Percentiles rank a stretch among this genome's conserved stretches.
These are phyloP conservation scores for Mycosarcoma mackinlayi DNA, from an alignment of 1,284 basidiomycete genomes.

Conservation along the genomic window DNA sequence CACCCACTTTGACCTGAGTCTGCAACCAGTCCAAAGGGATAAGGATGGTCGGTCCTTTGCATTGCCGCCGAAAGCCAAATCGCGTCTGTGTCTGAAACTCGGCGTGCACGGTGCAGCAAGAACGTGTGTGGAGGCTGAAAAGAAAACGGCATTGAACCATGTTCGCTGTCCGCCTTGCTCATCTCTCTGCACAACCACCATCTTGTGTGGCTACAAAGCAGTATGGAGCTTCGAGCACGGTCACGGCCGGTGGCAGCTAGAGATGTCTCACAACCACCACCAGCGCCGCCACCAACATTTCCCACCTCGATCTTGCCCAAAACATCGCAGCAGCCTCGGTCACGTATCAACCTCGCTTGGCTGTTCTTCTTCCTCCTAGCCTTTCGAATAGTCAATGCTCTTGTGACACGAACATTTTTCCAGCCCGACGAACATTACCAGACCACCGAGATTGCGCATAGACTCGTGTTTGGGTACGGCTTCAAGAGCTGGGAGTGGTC, in stretches of 20 bases:
- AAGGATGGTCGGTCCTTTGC: too few species aligned
- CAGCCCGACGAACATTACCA: conserved; percentile 99
- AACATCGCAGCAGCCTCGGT: too few species aligned
- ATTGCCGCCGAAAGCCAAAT: too few species aligned
- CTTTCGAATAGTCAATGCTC: conserved; percentile 71
- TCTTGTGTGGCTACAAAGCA: too few species aligned
- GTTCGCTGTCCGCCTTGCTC: too few species aligned
- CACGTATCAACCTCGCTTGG: conserved; percentile 5
- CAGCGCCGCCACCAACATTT: not conserved
- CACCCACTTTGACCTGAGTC: too few species aligned
- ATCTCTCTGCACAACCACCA: not conserved
- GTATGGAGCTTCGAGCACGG: not conserved
- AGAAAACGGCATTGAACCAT: too few species aligned
- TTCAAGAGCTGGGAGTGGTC: conserved; percentile 96
- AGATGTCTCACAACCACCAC: not conserved
- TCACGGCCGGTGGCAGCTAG: not conserved
- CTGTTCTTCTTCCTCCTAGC: conserved; percentile 56
- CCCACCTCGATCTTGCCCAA: not conserved
- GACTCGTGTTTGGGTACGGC: conserved; percentile 88
- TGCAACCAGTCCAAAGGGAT: too few species aligned
- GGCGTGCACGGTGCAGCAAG: too few species aligned
- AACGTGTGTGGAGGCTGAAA: too few species aligned
- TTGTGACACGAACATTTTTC: conserved; percentile 86
- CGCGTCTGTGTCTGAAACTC: too few species aligned
- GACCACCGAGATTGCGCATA: conserved; percentile 90